These are phyloP conservation scores for Podila minutissima DNA, from an alignment of 192 early-diverging fungal species.

Conservation along the genomic window DNA sequence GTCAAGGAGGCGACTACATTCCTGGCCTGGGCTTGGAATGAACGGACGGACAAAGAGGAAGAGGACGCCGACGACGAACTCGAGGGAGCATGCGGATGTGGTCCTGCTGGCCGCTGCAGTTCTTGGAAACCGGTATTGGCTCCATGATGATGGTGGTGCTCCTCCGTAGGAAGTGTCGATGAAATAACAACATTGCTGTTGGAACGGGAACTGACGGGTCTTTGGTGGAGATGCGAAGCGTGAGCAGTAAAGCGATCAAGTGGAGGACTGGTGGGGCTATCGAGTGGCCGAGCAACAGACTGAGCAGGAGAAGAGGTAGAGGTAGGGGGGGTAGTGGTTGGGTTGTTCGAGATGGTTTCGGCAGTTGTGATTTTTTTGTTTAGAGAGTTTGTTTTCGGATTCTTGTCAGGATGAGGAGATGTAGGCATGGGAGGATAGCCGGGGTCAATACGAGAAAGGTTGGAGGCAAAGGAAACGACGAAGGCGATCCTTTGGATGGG, in stretches of 20 bases:
- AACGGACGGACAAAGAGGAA: slow-evolving; percentile 11
- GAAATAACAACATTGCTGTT: background rate
- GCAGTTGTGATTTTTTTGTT: background rate
- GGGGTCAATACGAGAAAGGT: background rate
- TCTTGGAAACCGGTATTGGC: background rate
- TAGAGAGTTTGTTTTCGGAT: slow-evolving; percentile 18
- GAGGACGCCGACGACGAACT: background rate
- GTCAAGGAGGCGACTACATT: background rate
- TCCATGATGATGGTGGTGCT: background rate
- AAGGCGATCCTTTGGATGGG: no score
- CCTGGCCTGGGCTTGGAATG: slow-evolving; percentile 2
- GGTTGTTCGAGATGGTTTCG: background rate
- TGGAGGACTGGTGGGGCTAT: slow-evolving; percentile 26
- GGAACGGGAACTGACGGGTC: background rate
- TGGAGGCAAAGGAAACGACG: no score
- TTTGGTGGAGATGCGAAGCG: background rate
- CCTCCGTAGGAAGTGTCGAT: background rate
- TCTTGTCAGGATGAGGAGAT: slow-evolving; percentile 20
- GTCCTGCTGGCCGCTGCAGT: background rate
- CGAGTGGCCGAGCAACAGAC: slow-evolving; percentile 33
- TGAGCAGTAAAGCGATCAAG: slow-evolving; percentile 21
- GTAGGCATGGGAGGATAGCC: slow-evolving; percentile 28
- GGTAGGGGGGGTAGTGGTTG: background rate
- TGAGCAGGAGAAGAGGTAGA: slow-evolving; percentile 8
- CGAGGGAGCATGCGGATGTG: slow-evolving; percentile 1